Evolutionary conservation across 768 basidiomycete genomes (phyloP), one percentile per base, ranked within the genome.

Genomic region (Psilocybe subaeruginosa): DNA sequence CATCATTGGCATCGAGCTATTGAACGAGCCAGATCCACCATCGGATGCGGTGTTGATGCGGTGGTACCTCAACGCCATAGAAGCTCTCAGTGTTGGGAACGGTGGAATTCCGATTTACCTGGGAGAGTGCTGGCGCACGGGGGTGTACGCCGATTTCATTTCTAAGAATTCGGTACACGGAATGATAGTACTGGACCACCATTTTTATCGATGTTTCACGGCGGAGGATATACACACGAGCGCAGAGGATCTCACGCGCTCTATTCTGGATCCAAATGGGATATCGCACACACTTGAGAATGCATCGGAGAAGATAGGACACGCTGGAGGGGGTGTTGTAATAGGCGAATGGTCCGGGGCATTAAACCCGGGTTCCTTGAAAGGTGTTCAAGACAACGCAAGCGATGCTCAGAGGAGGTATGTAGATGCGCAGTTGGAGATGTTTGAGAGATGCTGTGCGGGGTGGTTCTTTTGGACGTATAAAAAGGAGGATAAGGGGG

Each of bases 391-490:
- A 4, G n/a, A 0, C n/a, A 8, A 8, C 8, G 66, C 64, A 30
- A 59, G 61, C 0, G 77, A 79, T 16, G 83, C 83, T 16, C 72
- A 76, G 12, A 69, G 74, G 33, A 67, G 69, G 16, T 94, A 85
- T 60, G 77, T 89, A 3, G 70, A 78, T 16, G 88, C 91, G 3
- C 86, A 95, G 71, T 73, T 93, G 51, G 81, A 78, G 17, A 66
- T 91, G 41, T 93, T 83, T 61, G 90, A 92, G 59, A 70, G 73
- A 49, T 65, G 74, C 37, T 89, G 90, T 60, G 85, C 83, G 0
- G 93, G 93, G 4, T 90, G 84, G 82, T 94, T 88, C 76, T 94
- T 90, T 70, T 93, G 93, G 93, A 92, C 90, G 39, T 89, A 86
- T 69, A 92, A 87, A 78, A 92, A 93, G 72, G 81, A 86, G 53